Conservation (phyloP, 2,329 filamentous ascomycete species). For the Penicillium sclerotigenum region DNA sequence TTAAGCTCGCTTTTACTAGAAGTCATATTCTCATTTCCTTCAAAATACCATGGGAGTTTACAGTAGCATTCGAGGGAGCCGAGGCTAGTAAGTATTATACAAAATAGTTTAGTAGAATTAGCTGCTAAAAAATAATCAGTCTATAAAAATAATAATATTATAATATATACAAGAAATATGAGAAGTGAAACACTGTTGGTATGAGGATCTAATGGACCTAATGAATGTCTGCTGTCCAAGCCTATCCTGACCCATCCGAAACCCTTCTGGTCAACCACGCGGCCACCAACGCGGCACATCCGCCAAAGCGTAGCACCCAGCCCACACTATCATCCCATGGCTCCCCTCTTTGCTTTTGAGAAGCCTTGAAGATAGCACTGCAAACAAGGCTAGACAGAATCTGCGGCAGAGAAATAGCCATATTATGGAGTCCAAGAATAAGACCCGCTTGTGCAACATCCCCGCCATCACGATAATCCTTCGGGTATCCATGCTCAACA, state of each 20-base stretch:
- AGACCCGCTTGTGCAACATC: conserved; percentile 77
- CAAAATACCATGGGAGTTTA: too few species aligned
- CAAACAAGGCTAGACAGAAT: conserved; percentile 84
- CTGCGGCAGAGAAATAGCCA: conserved; percentile 86
- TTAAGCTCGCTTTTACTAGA: too few species aligned
- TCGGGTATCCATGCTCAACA: conserved; percentile 27
- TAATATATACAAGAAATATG: not conserved
- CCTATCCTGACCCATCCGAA: conserved; percentile 54
- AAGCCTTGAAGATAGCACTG: conserved; percentile 75
- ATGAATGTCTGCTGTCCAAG: too few species aligned
- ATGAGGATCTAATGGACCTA: too few species aligned
- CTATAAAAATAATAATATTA: too few species aligned
- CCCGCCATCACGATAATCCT: conserved; percentile 40
- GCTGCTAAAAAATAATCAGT: too few species aligned
- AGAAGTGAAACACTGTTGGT: too few species aligned
- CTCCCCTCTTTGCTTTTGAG: conserved; percentile 82
- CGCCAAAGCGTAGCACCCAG: conserved; percentile 81
- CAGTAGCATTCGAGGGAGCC: too few species aligned
- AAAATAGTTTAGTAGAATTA: too few species aligned
- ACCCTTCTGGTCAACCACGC: conserved; percentile 69
- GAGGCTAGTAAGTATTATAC: too few species aligned
- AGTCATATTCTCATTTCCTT: too few species aligned
- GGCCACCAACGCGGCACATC: conserved; percentile 71
- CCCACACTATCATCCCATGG: conserved; percentile 84
- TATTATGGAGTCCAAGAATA: conserved; percentile 92